Evolutionary conservation across 1,284 basidiomycete species (phyloP).

Genomic region (Psilocybe mexicana): DNA sequence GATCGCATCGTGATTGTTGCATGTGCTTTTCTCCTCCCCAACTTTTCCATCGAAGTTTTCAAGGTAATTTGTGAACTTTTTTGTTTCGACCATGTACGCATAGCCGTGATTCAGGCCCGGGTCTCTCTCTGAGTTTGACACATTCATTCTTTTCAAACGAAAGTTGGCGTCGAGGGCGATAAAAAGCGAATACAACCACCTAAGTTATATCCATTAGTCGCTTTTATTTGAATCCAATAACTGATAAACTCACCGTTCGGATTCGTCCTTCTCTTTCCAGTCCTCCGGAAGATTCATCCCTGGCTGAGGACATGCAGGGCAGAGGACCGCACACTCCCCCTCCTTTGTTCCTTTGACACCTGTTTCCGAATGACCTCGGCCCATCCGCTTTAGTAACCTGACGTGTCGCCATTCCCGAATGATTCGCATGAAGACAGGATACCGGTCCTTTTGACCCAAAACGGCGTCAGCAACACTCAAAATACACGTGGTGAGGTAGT

Average conservation of each 20-base stretch:
- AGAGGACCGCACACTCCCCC: slow-evolving; percentile 32
- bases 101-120: slow-evolving; percentile 9
- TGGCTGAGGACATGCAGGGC: slow-evolving; percentile 36
- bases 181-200: slow-evolving; percentile 23
- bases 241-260: slow-evolving; percentile 18
- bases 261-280: slow-evolving; percentile 22
- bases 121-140: slow-evolving; percentile 19
- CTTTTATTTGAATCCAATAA: background rate
- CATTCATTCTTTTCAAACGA: slow-evolving; percentile 20
- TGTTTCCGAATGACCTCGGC: slow-evolving; percentile 27
- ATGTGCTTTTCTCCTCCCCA: slow-evolving; percentile 23
- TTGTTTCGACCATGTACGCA: slow-evolving; percentile 22
- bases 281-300: slow-evolving; percentile 32
- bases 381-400: slow-evolving; percentile 31
- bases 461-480: background rate
- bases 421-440: slow-evolving; percentile 18
- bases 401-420: slow-evolving; percentile 29
- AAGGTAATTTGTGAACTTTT: slow-evolving; percentile 19
- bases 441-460: slow-evolving; percentile 18
- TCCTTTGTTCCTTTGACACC: slow-evolving; percentile 23
- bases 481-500: background rate
- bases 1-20: slow-evolving; percentile 28
- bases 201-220: slow-evolving; percentile 3
- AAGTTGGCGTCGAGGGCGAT: slow-evolving; percentile 24
- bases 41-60: slow-evolving; percentile 11